These are phyloP conservation scores for Adansonia grandidieri DNA, from an alignment of 441 rosid genomes.

Conservation along the genomic window DNA sequence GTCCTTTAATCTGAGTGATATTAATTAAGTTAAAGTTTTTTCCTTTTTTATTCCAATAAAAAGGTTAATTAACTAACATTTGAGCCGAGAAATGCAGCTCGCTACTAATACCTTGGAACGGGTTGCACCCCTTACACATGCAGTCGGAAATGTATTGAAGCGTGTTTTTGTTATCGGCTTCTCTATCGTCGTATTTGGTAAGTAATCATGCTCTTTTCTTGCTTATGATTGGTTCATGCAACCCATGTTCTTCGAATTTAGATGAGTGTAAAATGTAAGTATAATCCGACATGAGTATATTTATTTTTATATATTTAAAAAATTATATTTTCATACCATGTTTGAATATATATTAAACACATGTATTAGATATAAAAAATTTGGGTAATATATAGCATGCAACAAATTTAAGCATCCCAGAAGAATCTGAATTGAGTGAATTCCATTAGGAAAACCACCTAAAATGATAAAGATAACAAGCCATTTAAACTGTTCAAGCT, in stretches of 20 bases:
- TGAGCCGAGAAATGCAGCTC: constrained; percentile 42
- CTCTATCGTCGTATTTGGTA: constrained; percentile 44
- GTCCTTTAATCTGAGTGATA: too few relatives aligned
- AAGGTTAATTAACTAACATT: not conserved
- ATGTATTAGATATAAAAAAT: too few relatives aligned
- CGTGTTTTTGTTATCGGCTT: constrained; percentile 72
- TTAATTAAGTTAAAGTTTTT: not conserved
- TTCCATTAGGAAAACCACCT: too few relatives aligned
- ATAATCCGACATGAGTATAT: not conserved
- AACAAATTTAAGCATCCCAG: too few relatives aligned
- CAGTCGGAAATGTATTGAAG: constrained; percentile 73
- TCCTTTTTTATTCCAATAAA: not conserved
- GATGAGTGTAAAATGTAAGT: not conserved
- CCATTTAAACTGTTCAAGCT: too few relatives aligned
- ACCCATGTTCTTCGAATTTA: not conserved
- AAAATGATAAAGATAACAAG: too few relatives aligned
- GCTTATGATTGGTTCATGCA: not conserved
- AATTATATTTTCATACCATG: too few relatives aligned
- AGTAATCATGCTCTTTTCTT: not conserved
- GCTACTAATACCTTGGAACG: constrained; percentile 71
- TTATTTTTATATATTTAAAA: not conserved
- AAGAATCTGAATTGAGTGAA: too few relatives aligned
- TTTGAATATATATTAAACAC: too few relatives aligned
- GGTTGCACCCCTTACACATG: constrained; percentile 75
- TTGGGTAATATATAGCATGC: too few relatives aligned